Percentiles rank a stretch among this genome's conserved stretches.
These are phyloP conservation scores for Pezicula rhizophila DNA, from an alignment of 2,329 filamentous ascomycete genomes.

Conservation along the genomic window DNA sequence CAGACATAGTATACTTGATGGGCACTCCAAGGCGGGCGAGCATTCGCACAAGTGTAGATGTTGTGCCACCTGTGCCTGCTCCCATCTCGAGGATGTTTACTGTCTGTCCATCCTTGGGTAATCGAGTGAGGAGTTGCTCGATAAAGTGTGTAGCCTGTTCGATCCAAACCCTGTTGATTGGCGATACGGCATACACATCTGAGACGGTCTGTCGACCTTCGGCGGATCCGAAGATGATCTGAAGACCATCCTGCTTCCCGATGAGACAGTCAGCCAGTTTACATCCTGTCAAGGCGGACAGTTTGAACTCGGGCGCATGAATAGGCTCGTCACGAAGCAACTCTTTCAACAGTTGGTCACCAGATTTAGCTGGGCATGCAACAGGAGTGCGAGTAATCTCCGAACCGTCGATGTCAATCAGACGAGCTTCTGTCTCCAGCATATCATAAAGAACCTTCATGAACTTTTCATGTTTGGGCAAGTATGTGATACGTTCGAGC, in stretches of 20 bases:
- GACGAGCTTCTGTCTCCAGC: slow-evolving; percentile 19
- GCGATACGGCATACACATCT: slow-evolving; percentile 18
- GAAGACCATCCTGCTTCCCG: slow-evolving; percentile 16
- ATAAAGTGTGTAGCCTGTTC: slow-evolving; percentile 11
- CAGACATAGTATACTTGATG: slow-evolving; percentile 37
- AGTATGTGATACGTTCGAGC: slow-evolving; percentile 13
- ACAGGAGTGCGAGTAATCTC: slow-evolving; percentile 14
- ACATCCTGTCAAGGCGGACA: slow-evolving; percentile 10
- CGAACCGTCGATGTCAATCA: slow-evolving; percentile 10
- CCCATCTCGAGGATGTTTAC: slow-evolving; percentile 38
- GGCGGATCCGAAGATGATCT: slow-evolving; percentile 18
- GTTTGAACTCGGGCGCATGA: slow-evolving; percentile 19
- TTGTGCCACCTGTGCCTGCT: slow-evolving; percentile 38
- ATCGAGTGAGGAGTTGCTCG: not conserved
- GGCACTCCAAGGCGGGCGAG: slow-evolving; percentile 20
- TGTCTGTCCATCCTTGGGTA: not conserved
- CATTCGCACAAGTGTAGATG: slow-evolving; percentile 24
- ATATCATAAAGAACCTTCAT: slow-evolving; percentile 23
- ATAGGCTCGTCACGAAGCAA: slow-evolving; percentile 26
- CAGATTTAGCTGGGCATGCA: slow-evolving; percentile 1
- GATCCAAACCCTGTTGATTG: slow-evolving; percentile 8
- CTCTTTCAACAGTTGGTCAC: slow-evolving; percentile 17
- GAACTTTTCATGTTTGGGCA: slow-evolving; percentile 23
- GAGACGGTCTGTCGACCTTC: slow-evolving; percentile 16
- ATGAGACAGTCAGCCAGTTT: slow-evolving; percentile 12